Evolutionary conservation across 176 grass and related monocot species (phyloP).

Genomic region (Lolium multiflorum): DNA sequence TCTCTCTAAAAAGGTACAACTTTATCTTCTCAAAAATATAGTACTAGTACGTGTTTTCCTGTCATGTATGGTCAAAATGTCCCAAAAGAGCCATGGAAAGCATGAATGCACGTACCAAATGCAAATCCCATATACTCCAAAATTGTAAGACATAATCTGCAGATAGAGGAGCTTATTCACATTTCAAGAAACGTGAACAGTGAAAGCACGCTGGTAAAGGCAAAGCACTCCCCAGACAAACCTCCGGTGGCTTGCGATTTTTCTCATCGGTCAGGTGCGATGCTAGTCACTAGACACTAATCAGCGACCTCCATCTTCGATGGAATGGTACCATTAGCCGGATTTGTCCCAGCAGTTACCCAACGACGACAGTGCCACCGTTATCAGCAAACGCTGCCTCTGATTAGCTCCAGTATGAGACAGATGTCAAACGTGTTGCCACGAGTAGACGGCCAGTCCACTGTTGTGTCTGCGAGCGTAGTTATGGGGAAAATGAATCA

Average conservation of each 20-base stretch:
- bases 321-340: constrained; percentile 25
- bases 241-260: constrained; percentile 24
- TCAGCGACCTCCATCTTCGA: neutral
- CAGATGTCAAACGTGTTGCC: neutral
- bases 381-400: neutral
- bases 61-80: neutral
- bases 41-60: neutral
- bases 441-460: neutral
- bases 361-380: neutral
- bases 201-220: neutral
- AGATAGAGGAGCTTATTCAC: neutral
- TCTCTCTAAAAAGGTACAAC: neutral
- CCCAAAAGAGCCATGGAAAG: neutral
- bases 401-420: neutral
- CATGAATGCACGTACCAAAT: neutral
- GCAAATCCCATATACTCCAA: neutral
- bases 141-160: neutral
- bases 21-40: neutral
- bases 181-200: neutral
- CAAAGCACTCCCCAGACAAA: neutral
- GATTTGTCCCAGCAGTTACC: constrained; percentile 19
- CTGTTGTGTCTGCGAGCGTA: constrained; percentile 14
- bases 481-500: constrained; percentile 6
- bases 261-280: neutral
- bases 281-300: neutral